A percentile compares a stretch with the other conserved stretches of the same genome.
Conservation (phyloP, 2,329 filamentous ascomycete genomes). For the Xylariaceae sp. region DNA sequence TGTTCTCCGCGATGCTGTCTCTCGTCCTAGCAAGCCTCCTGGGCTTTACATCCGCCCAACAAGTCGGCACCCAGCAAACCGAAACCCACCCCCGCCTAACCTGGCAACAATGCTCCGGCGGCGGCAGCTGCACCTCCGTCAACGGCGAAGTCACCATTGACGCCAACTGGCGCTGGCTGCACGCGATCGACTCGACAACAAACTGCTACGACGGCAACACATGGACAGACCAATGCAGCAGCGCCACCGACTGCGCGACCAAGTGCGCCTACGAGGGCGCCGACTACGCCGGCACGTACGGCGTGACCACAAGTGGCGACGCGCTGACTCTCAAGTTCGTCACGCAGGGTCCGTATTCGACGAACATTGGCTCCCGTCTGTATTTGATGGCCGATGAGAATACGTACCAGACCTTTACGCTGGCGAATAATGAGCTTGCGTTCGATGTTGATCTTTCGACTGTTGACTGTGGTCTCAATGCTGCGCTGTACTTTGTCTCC, state of each 20-base stretch:
- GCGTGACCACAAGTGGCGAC: slow-evolving; percentile 43
- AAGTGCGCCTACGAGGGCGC: slow-evolving; percentile 45
- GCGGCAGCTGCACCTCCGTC: slow-evolving; percentile 40
- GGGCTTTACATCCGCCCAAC: slow-evolving; percentile 38
- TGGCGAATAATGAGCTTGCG: slow-evolving; percentile 56
- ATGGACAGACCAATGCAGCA: slow-evolving; percentile 35
- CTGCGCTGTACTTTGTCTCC: slow-evolving; percentile 53
- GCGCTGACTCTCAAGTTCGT: slow-evolving; percentile 48
- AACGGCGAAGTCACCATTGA: slow-evolving; percentile 46
- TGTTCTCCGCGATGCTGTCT: slow-evolving; percentile 27
- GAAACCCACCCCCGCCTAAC: slow-evolving; percentile 45
- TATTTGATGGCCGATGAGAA: slow-evolving; percentile 54
- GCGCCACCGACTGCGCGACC: slow-evolving; percentile 37
- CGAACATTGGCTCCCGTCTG: slow-evolving; percentile 44
- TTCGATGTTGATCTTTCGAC: slow-evolving; percentile 61
- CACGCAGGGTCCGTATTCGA: slow-evolving; percentile 42
- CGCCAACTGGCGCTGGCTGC: slow-evolving; percentile 50
- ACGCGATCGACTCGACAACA: slow-evolving; percentile 35
- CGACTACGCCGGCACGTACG: slow-evolving; percentile 43
- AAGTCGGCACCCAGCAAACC: slow-evolving; percentile 37
- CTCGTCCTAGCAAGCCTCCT: slow-evolving; percentile 34
- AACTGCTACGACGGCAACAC: slow-evolving; percentile 48
- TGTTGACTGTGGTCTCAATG: slow-evolving; percentile 58
- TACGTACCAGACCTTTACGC: slow-evolving; percentile 54
- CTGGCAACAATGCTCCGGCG: slow-evolving; percentile 43